phyloP scores from a whole-genome alignment of 1,139 yeast genomes.

The Wickerhamomyces sp. region DNA sequence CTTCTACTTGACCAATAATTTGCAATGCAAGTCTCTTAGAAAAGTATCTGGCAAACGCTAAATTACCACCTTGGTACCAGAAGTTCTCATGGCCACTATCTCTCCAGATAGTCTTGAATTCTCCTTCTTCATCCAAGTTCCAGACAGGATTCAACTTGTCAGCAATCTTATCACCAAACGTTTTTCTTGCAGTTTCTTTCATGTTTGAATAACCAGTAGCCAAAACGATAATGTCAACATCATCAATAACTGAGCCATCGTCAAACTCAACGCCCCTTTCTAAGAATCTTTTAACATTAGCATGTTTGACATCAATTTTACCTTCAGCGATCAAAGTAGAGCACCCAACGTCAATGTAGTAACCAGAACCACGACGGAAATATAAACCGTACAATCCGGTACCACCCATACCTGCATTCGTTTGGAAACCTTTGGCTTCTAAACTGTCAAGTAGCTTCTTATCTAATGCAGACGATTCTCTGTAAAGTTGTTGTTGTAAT shows the following conservation, averaged over 20 bases:
- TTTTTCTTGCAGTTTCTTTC: constrained; percentile 36
- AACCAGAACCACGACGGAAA: constrained; percentile 41
- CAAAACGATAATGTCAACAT: constrained; percentile 36
- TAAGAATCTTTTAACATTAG: constrained; percentile 31
- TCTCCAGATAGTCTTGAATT: constrained; percentile 33
- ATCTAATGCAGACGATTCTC: constrained; percentile 31
- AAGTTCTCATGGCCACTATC: constrained; percentile 34
- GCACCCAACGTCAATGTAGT: constrained; percentile 42
- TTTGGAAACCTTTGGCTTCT: constrained; percentile 32
- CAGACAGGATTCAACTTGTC: constrained; percentile 31
- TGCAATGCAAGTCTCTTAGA: constrained; percentile 33
- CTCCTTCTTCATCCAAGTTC: constrained; percentile 37
- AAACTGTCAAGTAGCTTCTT: constrained; percentile 29
- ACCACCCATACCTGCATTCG: constrained; percentile 39
- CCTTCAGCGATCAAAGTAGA: constrained; percentile 35
- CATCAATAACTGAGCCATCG: constrained; percentile 34
- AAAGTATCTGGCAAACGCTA: constrained; percentile 43
- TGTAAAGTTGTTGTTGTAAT: constrained; percentile 30
- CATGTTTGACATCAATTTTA: constrained; percentile 33
- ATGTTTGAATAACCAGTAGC: constrained; percentile 43
- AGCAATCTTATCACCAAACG: constrained; percentile 34
- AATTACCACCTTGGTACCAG: constrained; percentile 46
- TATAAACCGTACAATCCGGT: constrained; percentile 38
- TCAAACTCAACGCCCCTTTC: constrained; percentile 34
- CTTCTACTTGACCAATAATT: constrained; percentile 29